Conservation (phyloP, 2,329 filamentous ascomycete species). For the Aspergillus sp. region DNA sequence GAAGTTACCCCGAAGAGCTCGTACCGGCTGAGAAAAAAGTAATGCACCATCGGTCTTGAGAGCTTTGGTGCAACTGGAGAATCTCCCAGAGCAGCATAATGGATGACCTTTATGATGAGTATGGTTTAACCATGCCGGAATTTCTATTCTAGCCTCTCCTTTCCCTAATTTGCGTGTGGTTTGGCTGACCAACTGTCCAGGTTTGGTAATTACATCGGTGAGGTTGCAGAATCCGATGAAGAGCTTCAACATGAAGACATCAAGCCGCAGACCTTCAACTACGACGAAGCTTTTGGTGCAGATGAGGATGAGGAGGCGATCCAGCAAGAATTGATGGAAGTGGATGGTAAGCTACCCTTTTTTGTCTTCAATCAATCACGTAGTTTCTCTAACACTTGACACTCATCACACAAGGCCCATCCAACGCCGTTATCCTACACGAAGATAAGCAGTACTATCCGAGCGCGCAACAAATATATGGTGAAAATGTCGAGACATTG, state of each 20-base stretch:
- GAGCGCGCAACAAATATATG: slow-evolving; percentile 94
- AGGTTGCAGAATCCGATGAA: slow-evolving; percentile 85
- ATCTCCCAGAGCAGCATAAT: slow-evolving; percentile 49
- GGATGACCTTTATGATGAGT: slow-evolving; percentile 99
- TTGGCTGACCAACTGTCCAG: slow-evolving; percentile 46
- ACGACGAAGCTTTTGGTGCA: slow-evolving; percentile 68
- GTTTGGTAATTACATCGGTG: slow-evolving; percentile 98
- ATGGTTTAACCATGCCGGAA: slow-evolving; percentile 20
- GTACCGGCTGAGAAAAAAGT: slow-evolving; percentile 14
- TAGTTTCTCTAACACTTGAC: background rate
- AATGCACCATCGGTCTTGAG: slow-evolving; percentile 12
- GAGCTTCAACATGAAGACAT: slow-evolving; percentile 74
- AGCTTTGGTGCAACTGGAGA: slow-evolving; percentile 14
- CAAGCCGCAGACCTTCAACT: slow-evolving; percentile 75
- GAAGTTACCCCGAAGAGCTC: slow-evolving; percentile 14
- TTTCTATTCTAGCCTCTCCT: background rate
- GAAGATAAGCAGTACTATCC: slow-evolving; percentile 99
- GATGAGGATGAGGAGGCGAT: slow-evolving; percentile 61
- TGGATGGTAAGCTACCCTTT: slow-evolving; percentile 65
- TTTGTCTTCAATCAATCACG: background rate
- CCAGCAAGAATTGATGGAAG: slow-evolving; percentile 87
- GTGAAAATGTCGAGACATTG: slow-evolving; percentile 87
- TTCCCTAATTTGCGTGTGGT: background rate
- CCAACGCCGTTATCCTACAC: slow-evolving; percentile 95
- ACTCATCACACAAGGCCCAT: slow-evolving; percentile 70